Base-by-base conservation (phyloP, 495 filamentous ascomycete genomes). In the Penicillium manginii region DNA sequence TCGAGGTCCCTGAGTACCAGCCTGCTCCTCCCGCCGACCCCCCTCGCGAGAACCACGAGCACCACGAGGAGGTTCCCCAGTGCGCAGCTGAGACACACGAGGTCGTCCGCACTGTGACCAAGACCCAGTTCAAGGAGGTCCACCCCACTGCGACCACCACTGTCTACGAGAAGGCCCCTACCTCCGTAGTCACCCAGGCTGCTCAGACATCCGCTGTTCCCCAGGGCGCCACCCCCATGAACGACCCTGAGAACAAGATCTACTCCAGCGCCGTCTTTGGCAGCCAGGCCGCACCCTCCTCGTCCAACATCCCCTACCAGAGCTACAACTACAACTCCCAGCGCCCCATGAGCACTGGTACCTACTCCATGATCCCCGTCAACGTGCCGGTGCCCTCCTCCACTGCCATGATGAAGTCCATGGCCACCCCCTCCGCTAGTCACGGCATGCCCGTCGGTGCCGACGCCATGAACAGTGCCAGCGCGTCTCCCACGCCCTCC, bases 361-460 rank as follows among this genome's bases (percentile, higher is more conserved):
- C 18, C 22, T 74, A 66, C 59, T 61, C 64, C 43, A 57, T 59
- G 68, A 69, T 77, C 53, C 66, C 73, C 3, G 70, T 77, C 5
- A 59, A 66, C n/a, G 68, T 77, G 0, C 71, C 74, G n/a, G 47
- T 51, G 42, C 60, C 63, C 32, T 57, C 66, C 0, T 63, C 58
- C 23, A 50, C 46, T 48, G 32, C 33, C 6, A 40, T 31, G 29
- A 43, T 55, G 59, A 55, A 22, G 40, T 31, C 58, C 19, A 55
- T 58, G 54, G 56, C 55, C 8, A 65, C 61, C 0, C 57, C 64
- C 2, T 52, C 54, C 7, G 19, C 19, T 12, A 55, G 58, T 42
- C 19, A 40, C 12, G 54, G 45, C 9, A 47, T 64, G 7, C 63
- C 62, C 23, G 63, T 32, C 43, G 61, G 54, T 26, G 64, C 57